Percentiles rank a stretch among this genome's conserved stretches.
Evolutionary conservation across 1,284 basidiomycete species (phyloP).

Genomic region (Moesziomyces antarcticus): DNA sequence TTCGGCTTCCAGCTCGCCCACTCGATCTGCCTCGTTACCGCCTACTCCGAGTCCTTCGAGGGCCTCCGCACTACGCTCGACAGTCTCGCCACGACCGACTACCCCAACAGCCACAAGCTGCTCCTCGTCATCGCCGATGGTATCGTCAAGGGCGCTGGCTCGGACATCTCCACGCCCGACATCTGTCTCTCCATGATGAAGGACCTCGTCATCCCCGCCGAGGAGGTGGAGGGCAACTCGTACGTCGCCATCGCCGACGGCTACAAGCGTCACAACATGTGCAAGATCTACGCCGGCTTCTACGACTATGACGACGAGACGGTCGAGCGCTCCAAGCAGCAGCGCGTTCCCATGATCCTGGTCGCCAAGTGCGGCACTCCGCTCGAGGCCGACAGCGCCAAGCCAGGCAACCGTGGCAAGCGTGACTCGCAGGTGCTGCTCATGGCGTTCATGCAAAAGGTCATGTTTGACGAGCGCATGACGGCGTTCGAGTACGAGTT

Average conservation of each 20-base stretch:
- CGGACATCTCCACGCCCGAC: conserved; percentile 75
- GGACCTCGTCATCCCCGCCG: conserved; percentile 83
- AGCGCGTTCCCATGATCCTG: conserved; percentile 92
- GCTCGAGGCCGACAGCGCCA: conserved; percentile 84
- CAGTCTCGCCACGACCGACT: conserved; percentile 96
- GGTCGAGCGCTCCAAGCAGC: conserved; percentile 91
- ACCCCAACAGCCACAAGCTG: conserved; percentile 97
- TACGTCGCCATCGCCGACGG: conserved; percentile 99
- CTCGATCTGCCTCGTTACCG: conserved; percentile 95
- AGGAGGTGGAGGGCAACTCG: conserved; percentile 91
- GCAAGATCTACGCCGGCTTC: conserved; percentile 97
- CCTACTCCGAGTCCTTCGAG: conserved; percentile 96
- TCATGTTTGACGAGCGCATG: conserved; percentile 71
- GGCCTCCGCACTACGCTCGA: conserved; percentile 96
- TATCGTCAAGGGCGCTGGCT: conserved; percentile 85
- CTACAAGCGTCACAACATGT: conserved; percentile 99
- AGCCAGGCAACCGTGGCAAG: conserved; percentile 98
- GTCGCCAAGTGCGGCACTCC: conserved; percentile 82
- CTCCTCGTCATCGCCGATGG: conserved; percentile 97
- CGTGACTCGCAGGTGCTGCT: conserved; percentile 90
- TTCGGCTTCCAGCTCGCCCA: conserved; percentile 96
- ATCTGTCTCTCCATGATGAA: conserved; percentile 98
- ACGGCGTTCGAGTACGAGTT: conserved; percentile 71
- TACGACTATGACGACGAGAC: conserved; percentile 95
- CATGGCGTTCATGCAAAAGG: conserved; percentile 71